Evolutionary conservation across 2,329 filamentous ascomycete species (phyloP).

Genomic region (Apiospora sp.): DNA sequence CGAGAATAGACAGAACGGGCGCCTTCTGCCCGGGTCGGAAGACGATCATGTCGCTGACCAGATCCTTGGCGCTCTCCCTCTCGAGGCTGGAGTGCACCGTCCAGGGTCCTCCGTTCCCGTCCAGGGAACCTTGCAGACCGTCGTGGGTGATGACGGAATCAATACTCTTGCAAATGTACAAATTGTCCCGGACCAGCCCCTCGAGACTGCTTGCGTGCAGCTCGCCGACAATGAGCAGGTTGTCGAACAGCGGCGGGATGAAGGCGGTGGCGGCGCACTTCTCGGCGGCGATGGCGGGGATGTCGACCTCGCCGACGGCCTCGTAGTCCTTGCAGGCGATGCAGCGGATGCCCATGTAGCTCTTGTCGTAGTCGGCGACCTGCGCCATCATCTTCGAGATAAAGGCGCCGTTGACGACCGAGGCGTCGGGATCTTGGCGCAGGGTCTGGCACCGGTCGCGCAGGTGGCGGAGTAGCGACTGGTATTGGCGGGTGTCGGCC

Average conservation of each 20-base stretch:
- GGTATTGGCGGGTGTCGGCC: not conserved
- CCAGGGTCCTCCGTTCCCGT: not conserved
- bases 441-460: not conserved
- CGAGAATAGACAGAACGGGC: slow-evolving; percentile 8
- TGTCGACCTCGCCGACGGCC: slow-evolving; percentile 1
- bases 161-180: slow-evolving; percentile 14
- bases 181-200: not conserved
- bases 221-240: slow-evolving; percentile 10
- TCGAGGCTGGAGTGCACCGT: not conserved
- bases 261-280: not conserved
- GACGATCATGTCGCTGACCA: slow-evolving; percentile 9
- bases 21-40: slow-evolving; percentile 1
- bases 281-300: slow-evolving; percentile 11
- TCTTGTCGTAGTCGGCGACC: slow-evolving; percentile 19
- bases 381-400: slow-evolving; percentile 10
- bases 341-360: slow-evolving; percentile 3
- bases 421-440: slow-evolving; percentile 1
- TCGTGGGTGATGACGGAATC: not conserved
- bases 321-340: slow-evolving; percentile 8
- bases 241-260: slow-evolving; percentile 17
- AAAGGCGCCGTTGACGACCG: slow-evolving; percentile 8
- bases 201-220: slow-evolving; percentile 5
- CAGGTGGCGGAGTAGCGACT: not conserved
- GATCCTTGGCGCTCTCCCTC: not conserved
- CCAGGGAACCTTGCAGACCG: not conserved